phyloP scores from a whole-genome alignment of 495 filamentous ascomycete species.

The Penicillium flavigenum region DNA sequence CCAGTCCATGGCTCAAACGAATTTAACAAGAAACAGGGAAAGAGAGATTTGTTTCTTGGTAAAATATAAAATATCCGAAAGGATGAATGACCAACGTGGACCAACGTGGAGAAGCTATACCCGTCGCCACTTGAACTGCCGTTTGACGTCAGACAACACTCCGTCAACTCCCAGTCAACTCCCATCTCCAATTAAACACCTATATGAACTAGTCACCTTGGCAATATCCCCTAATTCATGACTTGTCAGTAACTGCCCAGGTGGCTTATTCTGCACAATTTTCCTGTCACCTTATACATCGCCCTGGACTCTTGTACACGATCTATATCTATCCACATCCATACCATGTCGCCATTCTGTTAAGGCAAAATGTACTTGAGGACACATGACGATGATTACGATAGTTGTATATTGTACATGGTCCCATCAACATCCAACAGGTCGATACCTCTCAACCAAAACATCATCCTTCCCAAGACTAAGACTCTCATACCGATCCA shows the following conservation, averaged over 20 bases:
- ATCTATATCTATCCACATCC: neutral
- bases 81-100: neutral
- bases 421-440: conserved; percentile 9
- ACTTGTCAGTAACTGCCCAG: neutral
- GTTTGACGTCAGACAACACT: neutral
- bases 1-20: too few relatives aligned
- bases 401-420: neutral
- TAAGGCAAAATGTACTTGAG: too few relatives aligned
- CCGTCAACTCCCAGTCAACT: neutral
- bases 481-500: conserved; percentile 45
- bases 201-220: neutral
- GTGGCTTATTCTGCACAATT: neutral
- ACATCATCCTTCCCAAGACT: conserved; percentile 43
- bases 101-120: neutral
- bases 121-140: neutral
- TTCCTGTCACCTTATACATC: too few relatives aligned
- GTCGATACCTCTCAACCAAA: conserved; percentile 22
- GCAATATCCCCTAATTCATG: too few relatives aligned
- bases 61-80: too few relatives aligned
- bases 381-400: neutral
- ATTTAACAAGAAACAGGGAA: neutral
- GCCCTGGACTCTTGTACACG: neutral
- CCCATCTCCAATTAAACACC: neutral
- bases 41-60: neutral
- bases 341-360: neutral